Conservation (phyloP, 352 stramenopile genomes). For the Pythium dissotocum region DNA sequence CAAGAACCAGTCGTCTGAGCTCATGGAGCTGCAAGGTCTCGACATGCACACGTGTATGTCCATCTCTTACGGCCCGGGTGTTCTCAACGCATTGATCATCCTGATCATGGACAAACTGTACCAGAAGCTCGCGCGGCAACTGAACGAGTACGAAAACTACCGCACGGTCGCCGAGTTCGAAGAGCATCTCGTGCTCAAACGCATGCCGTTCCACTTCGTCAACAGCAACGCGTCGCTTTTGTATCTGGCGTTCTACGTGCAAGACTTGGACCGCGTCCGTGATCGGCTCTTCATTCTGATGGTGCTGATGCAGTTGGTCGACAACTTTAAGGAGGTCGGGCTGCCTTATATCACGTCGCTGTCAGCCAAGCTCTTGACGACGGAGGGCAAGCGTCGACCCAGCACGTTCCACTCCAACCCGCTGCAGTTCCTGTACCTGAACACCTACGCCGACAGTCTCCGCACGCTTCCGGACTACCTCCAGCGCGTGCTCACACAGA, state of each 20-base stretch:
- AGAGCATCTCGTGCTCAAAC: conserved; percentile 68
- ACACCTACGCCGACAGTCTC: background rate
- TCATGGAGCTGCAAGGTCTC: conserved; percentile 3
- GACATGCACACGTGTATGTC: conserved; percentile 39
- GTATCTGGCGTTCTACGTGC: conserved; percentile 70
- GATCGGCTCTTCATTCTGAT: conserved; percentile 72
- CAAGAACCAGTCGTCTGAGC: conserved; percentile 12
- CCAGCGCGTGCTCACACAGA: conserved; percentile 58
- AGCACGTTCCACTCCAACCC: conserved; percentile 6
- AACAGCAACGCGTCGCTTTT: conserved; percentile 75
- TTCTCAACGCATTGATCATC: conserved; percentile 70
- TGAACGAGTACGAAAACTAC: conserved; percentile 80
- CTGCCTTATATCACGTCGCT: conserved; percentile 54
- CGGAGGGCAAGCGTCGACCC: conserved; percentile 39
- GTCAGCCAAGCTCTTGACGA: conserved; percentile 41
- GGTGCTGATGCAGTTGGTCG: conserved; percentile 59
- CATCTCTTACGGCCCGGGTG: conserved; percentile 55
- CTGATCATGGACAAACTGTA: conserved; percentile 66
- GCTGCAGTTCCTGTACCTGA: conserved; percentile 10
- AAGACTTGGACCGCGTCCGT: conserved; percentile 52
- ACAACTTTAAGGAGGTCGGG: conserved; percentile 73
- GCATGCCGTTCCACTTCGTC: conserved; percentile 77
- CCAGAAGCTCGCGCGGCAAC: conserved; percentile 53
- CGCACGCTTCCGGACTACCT: conserved; percentile 32
- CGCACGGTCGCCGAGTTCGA: conserved; percentile 64